Evolutionary conservation across 2,329 filamentous ascomycete species (phyloP).

Genomic region (Talaromyces albobiverticillius): DNA sequence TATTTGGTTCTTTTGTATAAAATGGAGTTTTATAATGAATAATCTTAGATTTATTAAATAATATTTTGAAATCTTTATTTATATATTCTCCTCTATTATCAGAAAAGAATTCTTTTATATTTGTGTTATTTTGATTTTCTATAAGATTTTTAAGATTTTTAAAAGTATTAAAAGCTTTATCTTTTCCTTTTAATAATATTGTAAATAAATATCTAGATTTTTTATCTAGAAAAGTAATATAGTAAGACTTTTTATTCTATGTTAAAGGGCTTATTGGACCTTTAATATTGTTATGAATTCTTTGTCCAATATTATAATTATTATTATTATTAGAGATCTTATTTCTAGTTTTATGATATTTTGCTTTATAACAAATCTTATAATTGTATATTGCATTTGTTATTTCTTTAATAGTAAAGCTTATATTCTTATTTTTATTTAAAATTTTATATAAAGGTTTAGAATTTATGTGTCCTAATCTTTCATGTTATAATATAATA

Average conservation of each 20-base stretch:
- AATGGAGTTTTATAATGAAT: background rate
- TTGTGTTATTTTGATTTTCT: background rate
- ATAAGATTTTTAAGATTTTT: background rate
- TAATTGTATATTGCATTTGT: background rate
- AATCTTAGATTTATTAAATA: slow-evolving; percentile 2
- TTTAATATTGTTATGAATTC: no score
- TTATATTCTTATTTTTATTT: no score
- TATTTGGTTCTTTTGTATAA: slow-evolving; percentile 3
- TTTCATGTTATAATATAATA: no score
- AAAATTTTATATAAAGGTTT: no score
- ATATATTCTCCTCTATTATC: background rate
- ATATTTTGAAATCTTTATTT: background rate
- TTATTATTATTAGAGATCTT: background rate
- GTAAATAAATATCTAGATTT: background rate
- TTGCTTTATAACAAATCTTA: background rate
- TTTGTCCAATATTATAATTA: no score
- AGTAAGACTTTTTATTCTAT: no score
- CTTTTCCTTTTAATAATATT: background rate
- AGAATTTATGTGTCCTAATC: no score
- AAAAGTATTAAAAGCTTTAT: background rate
- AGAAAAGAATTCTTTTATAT: background rate
- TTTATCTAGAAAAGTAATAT: background rate
- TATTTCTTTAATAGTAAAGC: no score
- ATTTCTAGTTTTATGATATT: background rate
- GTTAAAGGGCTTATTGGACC: no score